Conservation (phyloP, 2,329 filamentous ascomycete genomes). For the Clarireedia homoeocarpa region DNA sequence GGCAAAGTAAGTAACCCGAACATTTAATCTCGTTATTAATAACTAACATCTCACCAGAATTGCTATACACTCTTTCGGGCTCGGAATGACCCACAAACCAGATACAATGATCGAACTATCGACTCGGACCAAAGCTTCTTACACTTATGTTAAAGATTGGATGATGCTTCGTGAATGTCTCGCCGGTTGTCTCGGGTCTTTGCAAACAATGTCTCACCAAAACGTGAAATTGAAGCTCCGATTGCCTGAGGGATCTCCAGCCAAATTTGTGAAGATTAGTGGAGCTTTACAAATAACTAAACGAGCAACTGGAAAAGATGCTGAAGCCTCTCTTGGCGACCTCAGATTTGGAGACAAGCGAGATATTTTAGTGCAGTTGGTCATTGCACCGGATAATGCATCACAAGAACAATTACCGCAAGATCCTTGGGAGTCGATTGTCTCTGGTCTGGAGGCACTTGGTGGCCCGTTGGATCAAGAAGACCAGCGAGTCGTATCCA, state of each 20-base stretch:
- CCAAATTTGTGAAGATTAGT: constrained; percentile 98
- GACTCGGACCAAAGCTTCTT: constrained; percentile 89
- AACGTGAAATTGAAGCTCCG: constrained; percentile 94
- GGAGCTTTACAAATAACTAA: constrained; percentile 95
- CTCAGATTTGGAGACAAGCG: constrained; percentile 90
- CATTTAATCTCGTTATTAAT: constrained; percentile 19
- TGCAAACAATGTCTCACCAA: constrained; percentile 95
- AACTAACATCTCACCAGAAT: constrained; percentile 47
- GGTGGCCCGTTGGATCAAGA: constrained; percentile 83
- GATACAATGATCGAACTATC: constrained; percentile 98
- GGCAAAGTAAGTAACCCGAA: constrained; percentile 63
- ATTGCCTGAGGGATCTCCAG: constrained; percentile 89
- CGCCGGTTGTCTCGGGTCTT: constrained; percentile 81
- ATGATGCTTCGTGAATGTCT: constrained; percentile 99
- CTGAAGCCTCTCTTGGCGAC: constrained; percentile 86
- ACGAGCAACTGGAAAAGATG: constrained; percentile 87
- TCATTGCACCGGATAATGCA: constrained; percentile 79
- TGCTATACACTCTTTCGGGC: constrained; percentile 89
- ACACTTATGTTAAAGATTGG: constrained; percentile 99
- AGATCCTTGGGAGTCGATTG: constrained; percentile 94
- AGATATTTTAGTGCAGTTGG: constrained; percentile 89
- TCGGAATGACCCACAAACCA: constrained; percentile 95
- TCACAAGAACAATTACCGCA: constrained; percentile 76
- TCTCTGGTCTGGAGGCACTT: constrained; percentile 88
- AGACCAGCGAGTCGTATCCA: constrained; percentile 71